Conservation (phyloP, 2,329 filamentous ascomycete species). For the Fusarium sp. region DNA sequence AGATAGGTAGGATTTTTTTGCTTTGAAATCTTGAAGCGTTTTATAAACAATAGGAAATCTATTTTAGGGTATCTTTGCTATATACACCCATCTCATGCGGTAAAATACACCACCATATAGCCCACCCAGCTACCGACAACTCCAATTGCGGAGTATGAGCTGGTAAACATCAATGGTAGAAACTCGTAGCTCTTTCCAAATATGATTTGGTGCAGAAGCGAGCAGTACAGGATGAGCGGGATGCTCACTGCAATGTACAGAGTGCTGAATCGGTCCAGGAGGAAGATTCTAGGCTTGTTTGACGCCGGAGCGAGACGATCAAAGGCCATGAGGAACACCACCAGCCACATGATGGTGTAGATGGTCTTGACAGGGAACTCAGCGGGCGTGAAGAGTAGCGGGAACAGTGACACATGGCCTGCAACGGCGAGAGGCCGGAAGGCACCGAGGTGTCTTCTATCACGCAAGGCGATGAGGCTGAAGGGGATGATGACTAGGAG, state of each 20-base stretch:
- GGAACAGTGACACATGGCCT: constrained; percentile 95
- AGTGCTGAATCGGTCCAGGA: constrained; percentile 90
- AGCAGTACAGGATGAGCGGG: constrained; percentile 89
- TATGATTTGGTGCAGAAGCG: constrained; percentile 81
- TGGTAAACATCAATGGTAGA: constrained; percentile 95
- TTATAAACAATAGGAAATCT: constrained; percentile 17
- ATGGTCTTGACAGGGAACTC: constrained; percentile 95
- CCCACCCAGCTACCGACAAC: constrained; percentile 96
- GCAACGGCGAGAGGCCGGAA: constrained; percentile 93
- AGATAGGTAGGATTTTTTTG: neutral
- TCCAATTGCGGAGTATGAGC: constrained; percentile 92
- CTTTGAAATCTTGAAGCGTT: neutral
- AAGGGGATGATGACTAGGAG: constrained; percentile 95
- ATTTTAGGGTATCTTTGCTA: constrained; percentile 39
- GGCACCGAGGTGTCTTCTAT: constrained; percentile 89
- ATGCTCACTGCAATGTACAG: constrained; percentile 91
- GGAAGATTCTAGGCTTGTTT: constrained; percentile 81
- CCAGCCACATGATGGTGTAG: constrained; percentile 92
- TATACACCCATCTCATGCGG: constrained; percentile 51
- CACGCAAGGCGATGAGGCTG: constrained; percentile 88
- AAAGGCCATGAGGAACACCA: constrained; percentile 86
- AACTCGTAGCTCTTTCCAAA: constrained; percentile 90
- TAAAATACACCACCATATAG: constrained; percentile 92
- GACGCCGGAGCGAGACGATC: constrained; percentile 89
- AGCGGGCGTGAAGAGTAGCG: constrained; percentile 87